Conservation (phyloP, 257 asterid species). For the Solanum chiquidenum region DNA sequence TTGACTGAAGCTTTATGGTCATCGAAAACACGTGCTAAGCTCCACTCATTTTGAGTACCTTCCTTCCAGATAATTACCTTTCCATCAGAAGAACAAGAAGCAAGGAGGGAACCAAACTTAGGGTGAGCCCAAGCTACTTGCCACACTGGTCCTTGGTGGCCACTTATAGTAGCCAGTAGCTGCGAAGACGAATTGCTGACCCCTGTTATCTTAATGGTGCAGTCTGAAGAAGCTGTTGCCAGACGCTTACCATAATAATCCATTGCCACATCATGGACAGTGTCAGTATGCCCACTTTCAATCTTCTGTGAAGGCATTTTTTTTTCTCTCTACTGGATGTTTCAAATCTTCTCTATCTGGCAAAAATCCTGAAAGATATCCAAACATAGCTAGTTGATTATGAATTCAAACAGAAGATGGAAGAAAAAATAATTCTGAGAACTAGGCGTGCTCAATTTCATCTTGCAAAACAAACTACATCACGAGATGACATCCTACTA, state of each 20-base stretch:
- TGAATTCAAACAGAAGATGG: not conserved
- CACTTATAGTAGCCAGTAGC: constrained; percentile 56
- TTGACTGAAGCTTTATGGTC: constrained; percentile 71
- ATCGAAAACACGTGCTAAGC: constrained; percentile 33
- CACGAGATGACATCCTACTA: not conserved
- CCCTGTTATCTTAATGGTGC: constrained; percentile 49
- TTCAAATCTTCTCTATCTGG: not conserved
- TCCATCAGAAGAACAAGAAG: constrained; percentile 73
- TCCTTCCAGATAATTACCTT: constrained; percentile 70
- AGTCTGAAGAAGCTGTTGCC: constrained; percentile 74
- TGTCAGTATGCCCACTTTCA: constrained; percentile 66
- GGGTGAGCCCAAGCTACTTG: constrained; percentile 81
- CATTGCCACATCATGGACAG: constrained; percentile 59
- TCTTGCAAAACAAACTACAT: not conserved
- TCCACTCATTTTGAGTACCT: constrained; percentile 54
- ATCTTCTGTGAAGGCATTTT: constrained; percentile 64
- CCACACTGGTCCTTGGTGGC: constrained; percentile 81
- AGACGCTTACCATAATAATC: constrained; percentile 72
- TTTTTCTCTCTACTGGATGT: not conserved
- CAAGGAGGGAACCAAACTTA: constrained; percentile 63
- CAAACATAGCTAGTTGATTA: not conserved
- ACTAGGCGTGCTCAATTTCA: not conserved
- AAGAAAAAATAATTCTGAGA: not conserved
- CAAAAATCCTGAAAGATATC: not conserved
- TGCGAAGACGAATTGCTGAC: constrained; percentile 46